These are phyloP conservation scores for Rhododendron henanense DNA, from an alignment of 148 eudicot genomes.

Conservation along the genomic window DNA sequence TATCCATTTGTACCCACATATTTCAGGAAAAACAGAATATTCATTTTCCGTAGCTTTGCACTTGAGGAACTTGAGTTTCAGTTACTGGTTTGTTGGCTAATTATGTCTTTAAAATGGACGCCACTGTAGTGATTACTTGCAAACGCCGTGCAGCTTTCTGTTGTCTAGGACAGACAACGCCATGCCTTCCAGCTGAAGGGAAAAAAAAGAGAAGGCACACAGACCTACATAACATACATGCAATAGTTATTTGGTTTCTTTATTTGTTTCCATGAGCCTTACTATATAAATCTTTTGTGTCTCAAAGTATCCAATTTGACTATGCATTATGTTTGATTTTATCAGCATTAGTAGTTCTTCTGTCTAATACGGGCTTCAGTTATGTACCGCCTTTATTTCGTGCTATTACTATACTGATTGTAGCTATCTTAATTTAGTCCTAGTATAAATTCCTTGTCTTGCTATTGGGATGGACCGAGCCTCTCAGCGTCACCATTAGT, in stretches of 20 bases:
- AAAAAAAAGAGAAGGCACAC: not conserved
- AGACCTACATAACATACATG: not conserved
- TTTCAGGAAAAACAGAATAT: not conserved
- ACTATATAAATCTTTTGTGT: not conserved
- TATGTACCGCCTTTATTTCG: not conserved
- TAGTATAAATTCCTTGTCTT: not conserved
- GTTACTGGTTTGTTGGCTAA: not conserved
- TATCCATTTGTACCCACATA: not conserved
- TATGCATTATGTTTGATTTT: not conserved
- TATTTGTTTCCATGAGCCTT: not conserved
- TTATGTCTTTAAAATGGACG: not conserved
- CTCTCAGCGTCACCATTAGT: not conserved
- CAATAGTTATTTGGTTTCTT: not conserved
- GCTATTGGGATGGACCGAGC: not conserved
- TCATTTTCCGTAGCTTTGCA: not conserved
- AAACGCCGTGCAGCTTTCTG: not conserved
- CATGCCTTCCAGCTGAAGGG: not conserved
- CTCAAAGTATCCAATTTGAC: not conserved
- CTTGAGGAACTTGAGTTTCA: not conserved
- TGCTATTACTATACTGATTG: not conserved
- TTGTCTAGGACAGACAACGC: not conserved
- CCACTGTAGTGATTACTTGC: not conserved
- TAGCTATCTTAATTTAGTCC: not conserved
- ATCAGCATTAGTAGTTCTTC: not conserved
- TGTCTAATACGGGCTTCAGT: not conserved